These are phyloP conservation scores for Alternaria novae-zelandiae DNA, from an alignment of 2,329 filamentous ascomycete species.

Conservation along the genomic window DNA sequence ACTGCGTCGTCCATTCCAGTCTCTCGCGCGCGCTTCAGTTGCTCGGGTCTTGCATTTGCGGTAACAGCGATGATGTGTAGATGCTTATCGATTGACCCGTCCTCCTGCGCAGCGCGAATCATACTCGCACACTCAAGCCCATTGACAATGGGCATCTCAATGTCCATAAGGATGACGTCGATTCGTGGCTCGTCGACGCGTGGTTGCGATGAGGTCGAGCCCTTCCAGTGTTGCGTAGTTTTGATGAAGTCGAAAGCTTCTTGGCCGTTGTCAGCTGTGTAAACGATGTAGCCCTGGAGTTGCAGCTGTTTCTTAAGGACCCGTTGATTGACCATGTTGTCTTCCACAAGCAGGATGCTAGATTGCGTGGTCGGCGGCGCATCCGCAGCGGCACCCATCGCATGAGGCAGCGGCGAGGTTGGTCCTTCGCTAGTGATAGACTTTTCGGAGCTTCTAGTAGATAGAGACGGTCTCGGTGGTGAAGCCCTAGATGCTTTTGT, in stretches of 20 bases:
- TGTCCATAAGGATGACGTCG: conserved; percentile 27
- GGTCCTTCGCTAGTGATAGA: neutral
- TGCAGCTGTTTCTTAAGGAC: conserved; percentile 32
- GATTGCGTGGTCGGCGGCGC: neutral
- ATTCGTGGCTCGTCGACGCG: neutral
- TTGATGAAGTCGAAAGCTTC: conserved; percentile 17
- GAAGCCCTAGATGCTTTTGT: conserved; percentile 6
- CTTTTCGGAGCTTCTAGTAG: neutral
- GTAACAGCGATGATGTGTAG: conserved; percentile 34
- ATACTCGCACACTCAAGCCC: conserved; percentile 27
- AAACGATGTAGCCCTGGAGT: conserved; percentile 26
- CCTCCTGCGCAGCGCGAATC: conserved; percentile 24
- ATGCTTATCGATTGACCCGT: conserved; percentile 15
- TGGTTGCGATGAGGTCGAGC: conserved; percentile 19
- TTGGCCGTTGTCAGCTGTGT: conserved; percentile 34
- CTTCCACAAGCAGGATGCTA: neutral
- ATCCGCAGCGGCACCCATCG: neutral
- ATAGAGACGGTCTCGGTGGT: neutral
- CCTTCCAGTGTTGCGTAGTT: neutral
- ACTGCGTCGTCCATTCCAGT: conserved; percentile 6
- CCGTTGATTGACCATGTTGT: conserved; percentile 41
- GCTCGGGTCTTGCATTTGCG: conserved; percentile 36
- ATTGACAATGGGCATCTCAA: conserved; percentile 43
- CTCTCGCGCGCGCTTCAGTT: conserved; percentile 18
- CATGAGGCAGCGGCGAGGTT: neutral